Conservation (phyloP, 1,139 yeast species). For the Pneumocystis oryctolagi region DNA sequence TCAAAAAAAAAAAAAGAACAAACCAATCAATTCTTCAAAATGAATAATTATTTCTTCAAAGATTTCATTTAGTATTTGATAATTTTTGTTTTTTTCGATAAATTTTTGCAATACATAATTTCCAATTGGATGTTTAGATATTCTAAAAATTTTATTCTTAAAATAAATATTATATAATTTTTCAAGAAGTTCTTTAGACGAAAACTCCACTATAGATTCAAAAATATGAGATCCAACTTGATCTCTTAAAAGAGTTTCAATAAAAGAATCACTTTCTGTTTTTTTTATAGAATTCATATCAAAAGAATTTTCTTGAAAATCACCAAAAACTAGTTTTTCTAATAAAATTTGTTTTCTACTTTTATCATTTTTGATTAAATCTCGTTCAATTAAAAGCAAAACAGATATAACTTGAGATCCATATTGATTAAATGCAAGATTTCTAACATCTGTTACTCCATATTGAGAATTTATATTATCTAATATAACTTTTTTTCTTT, state of each 20-base stretch:
- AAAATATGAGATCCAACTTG: slow-evolving; percentile 85
- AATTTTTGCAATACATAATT: slow-evolving; percentile 65
- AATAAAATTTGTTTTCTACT: background rate
- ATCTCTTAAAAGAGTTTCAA: slow-evolving; percentile 71
- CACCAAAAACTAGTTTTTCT: background rate
- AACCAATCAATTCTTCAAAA: slow-evolving; percentile 25
- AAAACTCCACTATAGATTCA: slow-evolving; percentile 49
- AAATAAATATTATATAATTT: slow-evolving; percentile 59
- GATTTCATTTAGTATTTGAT: slow-evolving; percentile 43
- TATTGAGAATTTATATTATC: slow-evolving; percentile 2
- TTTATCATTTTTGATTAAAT: background rate
- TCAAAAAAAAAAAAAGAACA: background rate
- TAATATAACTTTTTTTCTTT: slow-evolving; percentile 1
- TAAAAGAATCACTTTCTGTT: slow-evolving; percentile 59
- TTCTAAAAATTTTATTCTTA: slow-evolving; percentile 52
- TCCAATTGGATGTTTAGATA: slow-evolving; percentile 71
- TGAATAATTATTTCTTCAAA: slow-evolving; percentile 59
- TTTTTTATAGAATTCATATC: background rate
- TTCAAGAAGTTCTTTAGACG: slow-evolving; percentile 53
- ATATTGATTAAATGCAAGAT: slow-evolving; percentile 1
- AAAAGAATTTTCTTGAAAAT: background rate
- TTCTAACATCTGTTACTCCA: background rate
- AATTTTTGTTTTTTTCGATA: slow-evolving; percentile 41
- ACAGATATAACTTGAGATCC: slow-evolving; percentile 5
- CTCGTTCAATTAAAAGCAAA: background rate